These are phyloP conservation scores for Hanseniaspora lachancei DNA, from an alignment of 805 yeast genomes.

Conservation along the genomic window DNA sequence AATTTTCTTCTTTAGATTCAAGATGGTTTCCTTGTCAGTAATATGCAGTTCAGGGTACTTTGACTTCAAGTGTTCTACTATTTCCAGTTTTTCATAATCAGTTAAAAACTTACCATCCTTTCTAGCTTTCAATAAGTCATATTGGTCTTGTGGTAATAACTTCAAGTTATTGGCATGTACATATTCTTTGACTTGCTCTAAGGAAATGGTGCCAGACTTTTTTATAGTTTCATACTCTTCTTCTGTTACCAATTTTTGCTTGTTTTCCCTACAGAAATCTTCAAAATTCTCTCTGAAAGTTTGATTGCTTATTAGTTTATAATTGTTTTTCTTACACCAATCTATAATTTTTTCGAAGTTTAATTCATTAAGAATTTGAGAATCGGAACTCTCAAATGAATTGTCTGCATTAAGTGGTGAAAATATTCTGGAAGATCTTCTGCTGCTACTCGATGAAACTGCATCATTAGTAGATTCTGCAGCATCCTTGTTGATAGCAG, in stretches of 20 bases:
- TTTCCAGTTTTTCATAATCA: slow-evolving; percentile 4
- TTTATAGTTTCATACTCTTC: neutral
- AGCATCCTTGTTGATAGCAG: slow-evolving; percentile 18
- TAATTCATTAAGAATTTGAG: neutral
- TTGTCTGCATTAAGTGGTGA: neutral
- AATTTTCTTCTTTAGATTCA: neutral
- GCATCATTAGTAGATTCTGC: neutral
- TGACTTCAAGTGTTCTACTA: neutral
- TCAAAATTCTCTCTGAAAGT: neutral
- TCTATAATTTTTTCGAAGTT: neutral
- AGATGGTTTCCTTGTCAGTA: neutral
- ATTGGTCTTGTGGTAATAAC: slow-evolving; percentile 3
- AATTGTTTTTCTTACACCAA: neutral
- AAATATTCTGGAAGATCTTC: neutral
- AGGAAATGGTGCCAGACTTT: neutral
- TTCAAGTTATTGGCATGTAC: slow-evolving; percentile 8
- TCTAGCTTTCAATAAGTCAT: neutral
- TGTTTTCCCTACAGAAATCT: neutral
- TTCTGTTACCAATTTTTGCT: neutral
- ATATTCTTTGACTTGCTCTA: slow-evolving; percentile 11
- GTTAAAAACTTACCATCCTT: slow-evolving; percentile 5
- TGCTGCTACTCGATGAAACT: neutral
- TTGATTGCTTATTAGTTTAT: neutral
- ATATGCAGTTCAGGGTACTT: neutral
- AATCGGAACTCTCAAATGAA: neutral